Percentiles rank a stretch among this genome's conserved stretches.
Conservation (phyloP, 371 early-diverging fungal species). For the Zopfochytrium polystomum region DNA sequence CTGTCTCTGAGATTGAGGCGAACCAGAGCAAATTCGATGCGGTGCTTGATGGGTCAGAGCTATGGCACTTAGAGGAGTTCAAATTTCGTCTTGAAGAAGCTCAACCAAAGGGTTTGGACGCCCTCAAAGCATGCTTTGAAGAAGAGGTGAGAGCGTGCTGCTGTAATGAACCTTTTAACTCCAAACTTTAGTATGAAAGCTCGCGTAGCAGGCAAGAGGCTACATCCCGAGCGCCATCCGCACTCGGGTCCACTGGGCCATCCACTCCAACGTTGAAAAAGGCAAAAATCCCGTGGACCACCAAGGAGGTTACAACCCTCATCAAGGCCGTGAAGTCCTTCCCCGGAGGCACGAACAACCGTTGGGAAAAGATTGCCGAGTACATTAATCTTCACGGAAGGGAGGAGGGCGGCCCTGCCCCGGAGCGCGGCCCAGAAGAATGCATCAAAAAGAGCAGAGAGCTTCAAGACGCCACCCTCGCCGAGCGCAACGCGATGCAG, state of each 20-base stretch:
- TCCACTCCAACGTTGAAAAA: constrained; percentile 5
- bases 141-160: too few species aligned
- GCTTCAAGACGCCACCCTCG: constrained; percentile 30
- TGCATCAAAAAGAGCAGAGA: constrained; percentile 45
- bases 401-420: constrained; percentile 32
- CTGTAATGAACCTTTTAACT: too few species aligned
- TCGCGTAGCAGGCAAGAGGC: not conserved
- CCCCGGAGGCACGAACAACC: constrained; percentile 46
- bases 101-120: constrained; percentile 21
- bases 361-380: constrained; percentile 53
- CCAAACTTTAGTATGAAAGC: not conserved
- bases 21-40: constrained; percentile 34
- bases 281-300: constrained; percentile 40
- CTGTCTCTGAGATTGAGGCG: constrained; percentile 20
- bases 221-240: not conserved
- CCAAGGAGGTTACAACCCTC: constrained; percentile 44
- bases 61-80: constrained; percentile 39
- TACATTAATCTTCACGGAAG: constrained; percentile 47
- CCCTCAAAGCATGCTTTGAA: constrained; percentile 29
- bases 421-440: constrained; percentile 38
- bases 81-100: constrained; percentile 32
- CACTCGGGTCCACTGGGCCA: too few species aligned
- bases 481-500: constrained; percentile 40
- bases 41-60: constrained; percentile 31
- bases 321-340: constrained; percentile 49